Percentiles rank a stretch among this genome's conserved stretches.
phyloP scores from a whole-genome alignment of 2,329 filamentous ascomycete species.

The Ceratocystis cubensis region DNA sequence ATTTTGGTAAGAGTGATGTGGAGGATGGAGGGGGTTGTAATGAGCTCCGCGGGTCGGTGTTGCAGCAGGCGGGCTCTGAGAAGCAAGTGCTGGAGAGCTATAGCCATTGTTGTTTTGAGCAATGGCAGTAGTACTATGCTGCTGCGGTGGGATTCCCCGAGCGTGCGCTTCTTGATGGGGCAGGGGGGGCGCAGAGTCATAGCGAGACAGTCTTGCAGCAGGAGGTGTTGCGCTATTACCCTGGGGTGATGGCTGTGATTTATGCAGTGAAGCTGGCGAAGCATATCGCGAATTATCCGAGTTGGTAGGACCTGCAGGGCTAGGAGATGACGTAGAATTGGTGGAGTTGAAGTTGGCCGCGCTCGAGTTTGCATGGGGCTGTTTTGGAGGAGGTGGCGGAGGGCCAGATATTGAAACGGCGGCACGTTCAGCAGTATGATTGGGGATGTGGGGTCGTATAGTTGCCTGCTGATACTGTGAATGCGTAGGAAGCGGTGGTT shows the following conservation, averaged over 20 bases:
- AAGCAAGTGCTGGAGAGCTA: neutral
- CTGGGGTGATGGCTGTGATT: neutral
- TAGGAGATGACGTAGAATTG: neutral
- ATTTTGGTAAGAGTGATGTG: constrained; percentile 9
- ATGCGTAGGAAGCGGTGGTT: constrained; percentile 26
- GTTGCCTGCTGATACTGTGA: constrained; percentile 26
- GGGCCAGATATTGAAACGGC: neutral
- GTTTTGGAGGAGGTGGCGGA: constrained; percentile 26
- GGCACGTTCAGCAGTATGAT: neutral
- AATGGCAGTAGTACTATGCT: neutral
- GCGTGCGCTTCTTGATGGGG: constrained; percentile 23
- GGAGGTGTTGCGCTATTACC: neutral
- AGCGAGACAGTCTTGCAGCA: constrained; percentile 29
- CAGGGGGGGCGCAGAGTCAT: constrained; percentile 38
- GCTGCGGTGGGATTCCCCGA: neutral
- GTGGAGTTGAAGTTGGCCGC: neutral
- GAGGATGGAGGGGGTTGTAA: neutral
- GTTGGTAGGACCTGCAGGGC: neutral
- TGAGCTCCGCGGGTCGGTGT: neutral
- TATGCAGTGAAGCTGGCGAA: neutral
- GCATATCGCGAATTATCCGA: neutral
- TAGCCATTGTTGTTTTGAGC: neutral
- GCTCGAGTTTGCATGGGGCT: constrained; percentile 19
- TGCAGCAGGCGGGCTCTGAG: neutral
- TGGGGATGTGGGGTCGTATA: neutral